Evolutionary conservation across 2,329 filamentous ascomycete species (phyloP), one percentile per base, ranked within the genome.

Genomic region (Rutstroemia sp.): DNA sequence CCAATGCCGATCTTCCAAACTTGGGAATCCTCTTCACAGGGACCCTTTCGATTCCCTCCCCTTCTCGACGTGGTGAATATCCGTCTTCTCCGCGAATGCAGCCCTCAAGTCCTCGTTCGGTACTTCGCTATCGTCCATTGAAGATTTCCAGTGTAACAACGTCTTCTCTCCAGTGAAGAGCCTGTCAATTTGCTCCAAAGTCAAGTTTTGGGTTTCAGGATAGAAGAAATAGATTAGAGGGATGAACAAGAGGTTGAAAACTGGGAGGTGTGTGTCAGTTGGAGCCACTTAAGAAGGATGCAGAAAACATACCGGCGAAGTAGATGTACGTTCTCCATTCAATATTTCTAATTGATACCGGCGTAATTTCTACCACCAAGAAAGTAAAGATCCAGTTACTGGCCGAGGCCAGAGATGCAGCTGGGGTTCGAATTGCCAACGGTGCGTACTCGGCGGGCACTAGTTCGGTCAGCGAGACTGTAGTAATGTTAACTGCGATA

Each of bases 351-450:
- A 75, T 70, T 1, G 75, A 74, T 38, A 66, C 67, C 5, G 71
- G 69, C 1, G 77, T 79, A 14, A 71, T 70, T 34, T 78, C 71
- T 0, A 82, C 80, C 48, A 87, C 79, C 14, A 84, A 78, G 59
- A 88, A 86, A 65, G 88, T 87, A 70, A 87, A 87, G 5, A 88
- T 71, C 83, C 83, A 87, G 65, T 80, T 76, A 12, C 21, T 45
- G 16, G 23, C 70, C 2, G 72, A 74, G 9, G 70, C 69, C 9
- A 83, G 65, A 40, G 38, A 23, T 30, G 25, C 23, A 34, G n/a
- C 17, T 3, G 25, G 39, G 19, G 42, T 21, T 54, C 25, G 25
- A 36, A 19, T 19, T 47, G 0, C 73, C 75, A 1, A 73, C 69
- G 5, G 84, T 83, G 1, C 77, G 19, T 27, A 19, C 5, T 30